Conservation (phyloP, 345 rosid genomes). For the Populus tremula region DNA sequence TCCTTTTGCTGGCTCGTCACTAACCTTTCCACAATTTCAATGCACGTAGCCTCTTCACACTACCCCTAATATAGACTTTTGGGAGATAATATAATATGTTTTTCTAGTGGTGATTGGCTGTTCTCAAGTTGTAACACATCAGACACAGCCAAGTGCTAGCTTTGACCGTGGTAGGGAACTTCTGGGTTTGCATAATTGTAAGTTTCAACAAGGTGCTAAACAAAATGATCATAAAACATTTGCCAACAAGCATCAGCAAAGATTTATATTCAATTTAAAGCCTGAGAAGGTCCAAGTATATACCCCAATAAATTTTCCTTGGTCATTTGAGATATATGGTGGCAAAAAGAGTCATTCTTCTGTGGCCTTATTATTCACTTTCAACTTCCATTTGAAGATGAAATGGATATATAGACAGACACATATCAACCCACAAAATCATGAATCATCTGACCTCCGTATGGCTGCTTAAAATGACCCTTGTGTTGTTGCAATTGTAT, state of each 20-base stretch:
- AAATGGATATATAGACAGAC: not conserved
- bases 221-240: not conserved
- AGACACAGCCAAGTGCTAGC: not conserved
- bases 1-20: too few relatives aligned
- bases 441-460: slow-evolving; percentile 50
- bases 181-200: too few relatives aligned
- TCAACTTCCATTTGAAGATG: not conserved
- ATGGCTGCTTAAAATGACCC: slow-evolving; percentile 34
- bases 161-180: too few relatives aligned
- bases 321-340: not conserved
- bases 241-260: not conserved
- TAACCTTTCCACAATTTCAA: too few relatives aligned
- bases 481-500: slow-evolving; percentile 31
- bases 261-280: not conserved
- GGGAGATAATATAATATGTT: too few relatives aligned
- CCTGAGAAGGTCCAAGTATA: not conserved
- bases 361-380: not conserved
- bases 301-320: not conserved
- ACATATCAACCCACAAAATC: slow-evolving; percentile 48
- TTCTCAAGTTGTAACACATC: too few relatives aligned
- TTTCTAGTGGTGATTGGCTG: too few relatives aligned
- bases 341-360: not conserved
- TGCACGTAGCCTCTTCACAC: too few relatives aligned
- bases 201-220: too few relatives aligned
- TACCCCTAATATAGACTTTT: too few relatives aligned